Evolutionary conservation across 768 basidiomycete species (phyloP), one percentile per base, ranked within the genome.

Genomic region (Russula olivacea): DNA sequence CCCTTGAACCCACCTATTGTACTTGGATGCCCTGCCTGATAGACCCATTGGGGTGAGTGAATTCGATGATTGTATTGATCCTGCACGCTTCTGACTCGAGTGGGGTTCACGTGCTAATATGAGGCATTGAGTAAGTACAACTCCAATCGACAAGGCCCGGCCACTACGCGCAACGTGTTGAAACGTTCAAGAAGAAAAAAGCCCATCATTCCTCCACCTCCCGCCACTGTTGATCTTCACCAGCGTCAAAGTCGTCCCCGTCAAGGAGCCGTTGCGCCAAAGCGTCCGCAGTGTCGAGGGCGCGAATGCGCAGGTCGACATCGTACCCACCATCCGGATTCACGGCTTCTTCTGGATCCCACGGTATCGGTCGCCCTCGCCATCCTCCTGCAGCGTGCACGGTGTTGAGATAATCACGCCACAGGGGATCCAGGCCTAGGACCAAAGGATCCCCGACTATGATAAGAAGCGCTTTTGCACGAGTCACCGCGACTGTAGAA

Each of bases 361-460:
- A 86, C 8, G 76, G 69, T 40, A 81, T 80, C 7, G 72, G 71
- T 6, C 75, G 74, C 7, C 84, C 84, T 34, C 70, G 76, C 81
- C 84, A 87, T 0, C 84, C 86, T 2, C 79, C 79, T 15, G 79
- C 77, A 19, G 68, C 55, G 63, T 82, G 71, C n/a, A 86, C 71
- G 65, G 82, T 85, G 61, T 84, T 85, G 53, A 87, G 69, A 74
- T 86, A 86, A 0, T 73, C 70, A 4, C 84, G 73, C 86, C 86
- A 86, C 2, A 86, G 73, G 0, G 85, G 84, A 64, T 87, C 85
- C 1, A 86, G 76, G 9, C 80, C 80, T 0, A 87, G 74, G 4
- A 86, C 82, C 9, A 75, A 70, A 0, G 84, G 82, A 63, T 87
- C 81, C 4, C 86, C 85, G 28, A 87, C 71, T 52, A 87, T 74